Base-by-base conservation (phyloP, 2,329 filamentous ascomycete species). In the Pseudocercospora ulei region DNA sequence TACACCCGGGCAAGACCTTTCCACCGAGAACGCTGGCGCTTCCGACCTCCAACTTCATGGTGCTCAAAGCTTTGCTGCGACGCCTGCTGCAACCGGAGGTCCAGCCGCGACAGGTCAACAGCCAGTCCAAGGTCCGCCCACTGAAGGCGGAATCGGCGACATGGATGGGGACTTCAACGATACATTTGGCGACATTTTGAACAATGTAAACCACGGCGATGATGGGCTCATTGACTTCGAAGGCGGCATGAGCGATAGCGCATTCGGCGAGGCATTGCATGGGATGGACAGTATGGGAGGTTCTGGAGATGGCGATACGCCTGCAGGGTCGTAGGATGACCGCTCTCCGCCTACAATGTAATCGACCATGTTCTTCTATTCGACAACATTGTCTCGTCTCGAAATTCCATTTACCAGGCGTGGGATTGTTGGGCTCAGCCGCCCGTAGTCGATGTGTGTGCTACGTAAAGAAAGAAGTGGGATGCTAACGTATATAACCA, bases 241-340 rank as follows among this genome's bases (percentile, higher is more conserved):
- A 3, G 54, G 46, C 22, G 56, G 48, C 7, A 72, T 85, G 66
- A 80, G 84, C 30, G 80, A 86, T 54, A 84, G 79, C 22, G 83
- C 82, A 1, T 90, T 90, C 64, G 83, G 82, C 2, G 82, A 90
- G 52, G 83, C 83, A 0, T 84, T 88, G 62, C 81, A 86, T 47
- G 67, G 66, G 9, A 68, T 69, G 30, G 67, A 71, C 45, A 63
- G 64, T 14, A 13, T 27, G 11, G 42, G 39, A 23, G 42, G 34
- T 12, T 28, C 14, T 24, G 40, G 44, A 11, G 38, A 25, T 25
- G 38, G 33, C 3, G 33, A 40, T 19, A 41, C 38, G 17, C 38
- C 35, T 16, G 38, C 43, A 24, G 30, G 31, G 11, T 22, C 28
- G 12, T 39, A 39, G 37, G 24, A 25, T 33, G 30, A n/a, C n/a